phyloP scores from a whole-genome alignment of 441 rosid species.

The Gossypium davidsonii region DNA sequence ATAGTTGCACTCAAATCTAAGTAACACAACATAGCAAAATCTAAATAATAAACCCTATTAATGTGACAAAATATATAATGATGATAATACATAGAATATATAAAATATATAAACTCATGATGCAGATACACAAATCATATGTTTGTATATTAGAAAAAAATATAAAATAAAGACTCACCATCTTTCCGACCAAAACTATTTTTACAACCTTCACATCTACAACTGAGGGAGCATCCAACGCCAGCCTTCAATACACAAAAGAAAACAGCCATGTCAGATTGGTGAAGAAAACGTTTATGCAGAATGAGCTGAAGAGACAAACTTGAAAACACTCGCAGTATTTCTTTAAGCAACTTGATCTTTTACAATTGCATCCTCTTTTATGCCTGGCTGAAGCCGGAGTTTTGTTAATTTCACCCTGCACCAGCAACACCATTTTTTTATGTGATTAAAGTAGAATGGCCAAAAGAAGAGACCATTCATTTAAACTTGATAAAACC shows the following conservation, averaged over 20 bases:
- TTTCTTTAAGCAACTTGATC: constrained; percentile 59
- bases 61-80: neutral
- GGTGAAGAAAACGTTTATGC: neutral
- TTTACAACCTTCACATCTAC: constrained; percentile 60
- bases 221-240: constrained; percentile 61
- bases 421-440: constrained; percentile 10
- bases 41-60: neutral
- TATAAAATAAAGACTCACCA: constrained; percentile 27
- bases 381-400: constrained; percentile 64
- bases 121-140: neutral
- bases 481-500: neutral
- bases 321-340: constrained; percentile 74
- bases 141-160: neutral
- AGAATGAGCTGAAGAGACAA: constrained; percentile 14
- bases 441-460: neutral
- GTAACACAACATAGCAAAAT: neutral
- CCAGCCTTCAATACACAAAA: constrained; percentile 38
- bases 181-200: constrained; percentile 41
- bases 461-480: neutral
- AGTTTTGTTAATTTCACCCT: constrained; percentile 55
- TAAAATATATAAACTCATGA: neutral
- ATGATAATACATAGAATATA: neutral
- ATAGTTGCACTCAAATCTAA: no score
- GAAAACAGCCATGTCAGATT: constrained; percentile 24
- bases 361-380: constrained; percentile 68